Evolutionary conservation across 2,329 filamentous ascomycete species (phyloP).

Genomic region (Hirsutella minnesotensis): DNA sequence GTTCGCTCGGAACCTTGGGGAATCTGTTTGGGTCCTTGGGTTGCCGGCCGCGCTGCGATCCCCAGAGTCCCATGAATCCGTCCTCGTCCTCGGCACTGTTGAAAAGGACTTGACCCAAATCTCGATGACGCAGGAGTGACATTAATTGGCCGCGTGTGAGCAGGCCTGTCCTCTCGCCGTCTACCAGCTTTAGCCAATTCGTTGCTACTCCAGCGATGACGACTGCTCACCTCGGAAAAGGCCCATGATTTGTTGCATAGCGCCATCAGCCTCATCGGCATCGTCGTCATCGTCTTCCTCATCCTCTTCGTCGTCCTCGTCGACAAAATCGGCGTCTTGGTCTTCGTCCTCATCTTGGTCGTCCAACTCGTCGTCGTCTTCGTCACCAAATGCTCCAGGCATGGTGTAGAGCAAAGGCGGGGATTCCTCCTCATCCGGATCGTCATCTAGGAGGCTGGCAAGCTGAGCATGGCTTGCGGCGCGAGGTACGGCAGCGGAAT

Average conservation of each 20-base stretch:
- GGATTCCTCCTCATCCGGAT: background rate
- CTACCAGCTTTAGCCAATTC: conserved; percentile 6
- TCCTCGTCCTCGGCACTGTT: conserved; percentile 25
- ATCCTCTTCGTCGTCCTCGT: conserved; percentile 10
- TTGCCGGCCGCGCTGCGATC: conserved; percentile 28
- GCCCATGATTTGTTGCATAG: conserved; percentile 23
- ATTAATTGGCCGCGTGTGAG: conserved; percentile 26
- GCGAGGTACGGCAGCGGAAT: background rate
- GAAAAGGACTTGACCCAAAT: conserved; percentile 23
- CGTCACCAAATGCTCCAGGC: conserved; percentile 7
- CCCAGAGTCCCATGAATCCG: conserved; percentile 24
- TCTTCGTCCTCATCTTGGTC: conserved; percentile 12
- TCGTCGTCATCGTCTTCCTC: conserved; percentile 1
- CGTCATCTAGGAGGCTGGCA: background rate
- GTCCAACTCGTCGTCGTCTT: conserved; percentile 12
- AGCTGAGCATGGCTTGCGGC: background rate
- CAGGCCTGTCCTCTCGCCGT: conserved; percentile 14
- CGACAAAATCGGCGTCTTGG: conserved; percentile 14
- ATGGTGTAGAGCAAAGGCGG: background rate
- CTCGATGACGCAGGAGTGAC: conserved; percentile 25
- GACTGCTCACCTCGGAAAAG: conserved; percentile 16
- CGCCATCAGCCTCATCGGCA: conserved; percentile 10
- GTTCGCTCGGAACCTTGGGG: conserved; percentile 73
- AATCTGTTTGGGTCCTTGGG: conserved; percentile 48
- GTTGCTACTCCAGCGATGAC: background rate